These are phyloP conservation scores for Mucor irregularis DNA, from an alignment of 371 early-diverging fungal species.

Conservation along the genomic window DNA sequence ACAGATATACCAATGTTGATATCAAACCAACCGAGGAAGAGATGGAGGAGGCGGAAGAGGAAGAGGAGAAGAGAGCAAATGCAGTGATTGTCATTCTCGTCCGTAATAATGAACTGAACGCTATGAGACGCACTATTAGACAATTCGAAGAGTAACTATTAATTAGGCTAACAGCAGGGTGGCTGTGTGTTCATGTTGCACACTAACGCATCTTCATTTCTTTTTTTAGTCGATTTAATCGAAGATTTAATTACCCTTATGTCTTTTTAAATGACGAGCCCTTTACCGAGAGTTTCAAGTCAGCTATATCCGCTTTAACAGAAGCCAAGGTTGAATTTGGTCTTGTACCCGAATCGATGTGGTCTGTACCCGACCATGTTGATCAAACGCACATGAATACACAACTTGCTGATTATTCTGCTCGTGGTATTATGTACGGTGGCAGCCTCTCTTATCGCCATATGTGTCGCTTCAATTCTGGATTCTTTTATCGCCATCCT, in stretches of 20 bases:
- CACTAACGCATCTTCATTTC: too few species aligned
- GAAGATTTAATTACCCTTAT: conserved; percentile 84
- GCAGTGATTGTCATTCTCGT: conserved; percentile 63
- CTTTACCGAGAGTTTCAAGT: conserved; percentile 74
- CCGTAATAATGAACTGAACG: conserved; percentile 76
- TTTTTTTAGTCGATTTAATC: conserved; percentile 71
- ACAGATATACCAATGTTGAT: conserved; percentile 4
- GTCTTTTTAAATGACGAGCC: conserved; percentile 86
- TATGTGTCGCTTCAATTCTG: conserved; percentile 73
- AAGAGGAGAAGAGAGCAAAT: too few species aligned
- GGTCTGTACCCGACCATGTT: conserved; percentile 72
- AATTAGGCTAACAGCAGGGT: too few species aligned
- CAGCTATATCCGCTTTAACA: conserved; percentile 61
- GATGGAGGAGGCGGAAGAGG: too few species aligned
- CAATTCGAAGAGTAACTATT: conserved; percentile 70
- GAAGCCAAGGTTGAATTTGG: conserved; percentile 62
- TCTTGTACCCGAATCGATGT: conserved; percentile 66
- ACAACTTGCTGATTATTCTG: conserved; percentile 57
- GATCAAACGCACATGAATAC: conserved; percentile 58
- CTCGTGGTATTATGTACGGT: conserved; percentile 69
- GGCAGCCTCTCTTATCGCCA: conserved; percentile 40
- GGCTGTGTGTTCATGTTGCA: too few species aligned
- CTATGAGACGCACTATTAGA: conserved; percentile 69
- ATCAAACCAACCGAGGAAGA: conserved; percentile 14
- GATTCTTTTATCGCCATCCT: conserved; percentile 91